A percentile compares a stretch with the other conserved stretches of the same genome.
Conservation (phyloP, 2,329 filamentous ascomycete species). For the Aspergillus pseudoterreus region DNA sequence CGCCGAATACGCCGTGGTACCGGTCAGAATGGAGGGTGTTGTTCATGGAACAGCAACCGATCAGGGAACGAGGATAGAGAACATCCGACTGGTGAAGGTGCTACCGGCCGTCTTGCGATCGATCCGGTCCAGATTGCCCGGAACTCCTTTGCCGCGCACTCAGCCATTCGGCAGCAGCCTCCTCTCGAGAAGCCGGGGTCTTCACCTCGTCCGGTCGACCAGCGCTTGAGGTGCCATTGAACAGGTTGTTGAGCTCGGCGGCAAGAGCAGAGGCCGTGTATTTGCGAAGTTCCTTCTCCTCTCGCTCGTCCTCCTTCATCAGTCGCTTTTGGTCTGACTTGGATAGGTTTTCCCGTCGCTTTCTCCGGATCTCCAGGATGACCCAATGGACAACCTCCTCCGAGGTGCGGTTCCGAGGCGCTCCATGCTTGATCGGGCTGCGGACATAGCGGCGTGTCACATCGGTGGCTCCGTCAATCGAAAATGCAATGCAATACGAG, state of each 20-base stretch:
- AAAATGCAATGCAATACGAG: constrained; percentile 96
- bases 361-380: constrained; percentile 82
- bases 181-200: constrained; percentile 34
- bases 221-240: constrained; percentile 26
- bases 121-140: constrained; percentile 32
- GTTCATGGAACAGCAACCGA: neutral
- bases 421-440: constrained; percentile 53
- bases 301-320: constrained; percentile 47
- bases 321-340: constrained; percentile 63
- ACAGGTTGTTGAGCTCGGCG: constrained; percentile 42
- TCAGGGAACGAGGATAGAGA: neutral
- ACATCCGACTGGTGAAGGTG: neutral
- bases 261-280: constrained; percentile 46
- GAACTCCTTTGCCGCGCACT: constrained; percentile 24
- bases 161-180: constrained; percentile 32
- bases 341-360: constrained; percentile 76
- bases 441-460: constrained; percentile 64
- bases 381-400: constrained; percentile 91
- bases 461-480: constrained; percentile 73
- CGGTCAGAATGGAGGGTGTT: neutral
- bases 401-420: constrained; percentile 73
- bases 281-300: constrained; percentile 45
- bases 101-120: constrained; percentile 31
- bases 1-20: neutral
- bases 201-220: constrained; percentile 39